These are phyloP conservation scores for Acorus calamus DNA, from an alignment of 106 monocot species.

Conservation along the genomic window DNA sequence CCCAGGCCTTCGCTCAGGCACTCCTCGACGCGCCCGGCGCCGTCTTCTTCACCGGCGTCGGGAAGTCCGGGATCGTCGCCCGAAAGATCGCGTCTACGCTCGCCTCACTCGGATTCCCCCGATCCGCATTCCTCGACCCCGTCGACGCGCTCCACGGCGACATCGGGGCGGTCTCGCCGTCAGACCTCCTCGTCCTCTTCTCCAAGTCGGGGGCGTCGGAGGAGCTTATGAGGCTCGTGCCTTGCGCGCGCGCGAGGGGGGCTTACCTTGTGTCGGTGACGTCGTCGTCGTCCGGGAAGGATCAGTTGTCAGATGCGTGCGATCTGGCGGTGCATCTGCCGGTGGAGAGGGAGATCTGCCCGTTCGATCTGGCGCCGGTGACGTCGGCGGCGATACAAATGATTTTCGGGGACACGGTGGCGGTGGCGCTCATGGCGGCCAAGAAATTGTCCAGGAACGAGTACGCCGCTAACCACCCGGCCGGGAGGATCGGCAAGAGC, in stretches of 20 bases:
- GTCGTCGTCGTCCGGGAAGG: conserved; percentile 5
- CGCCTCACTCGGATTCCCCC: conserved; percentile 62
- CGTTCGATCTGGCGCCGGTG: conserved; percentile 70
- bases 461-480: conserved; percentile 73
- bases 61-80: conserved; percentile 80
- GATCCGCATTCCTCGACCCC: conserved; percentile 59
- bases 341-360: conserved; percentile 57
- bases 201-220: conserved; percentile 88
- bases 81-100: conserved; percentile 61
- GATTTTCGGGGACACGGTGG: conserved; percentile 68
- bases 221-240: conserved; percentile 57
- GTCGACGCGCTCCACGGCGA: conserved; percentile 88
- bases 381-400: conserved; percentile 69
- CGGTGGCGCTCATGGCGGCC: conserved; percentile 56
- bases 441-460: conserved; percentile 43
- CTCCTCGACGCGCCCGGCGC: conserved; percentile 47
- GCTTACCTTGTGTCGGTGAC: conserved; percentile 59
- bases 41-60: conserved; percentile 76
- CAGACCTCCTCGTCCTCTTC: conserved; percentile 57
- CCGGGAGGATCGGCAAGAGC: conserved; percentile 77
- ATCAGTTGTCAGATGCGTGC: conserved; percentile 9
- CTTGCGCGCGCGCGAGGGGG: conserved; percentile 67
- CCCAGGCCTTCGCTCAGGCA: conserved; percentile 43
- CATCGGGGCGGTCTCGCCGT: conserved; percentile 53
- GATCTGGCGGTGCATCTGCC: conserved; percentile 64